phyloP scores from a whole-genome alignment of 176 grass and related monocot species.

The Musa beccarii region DNA sequence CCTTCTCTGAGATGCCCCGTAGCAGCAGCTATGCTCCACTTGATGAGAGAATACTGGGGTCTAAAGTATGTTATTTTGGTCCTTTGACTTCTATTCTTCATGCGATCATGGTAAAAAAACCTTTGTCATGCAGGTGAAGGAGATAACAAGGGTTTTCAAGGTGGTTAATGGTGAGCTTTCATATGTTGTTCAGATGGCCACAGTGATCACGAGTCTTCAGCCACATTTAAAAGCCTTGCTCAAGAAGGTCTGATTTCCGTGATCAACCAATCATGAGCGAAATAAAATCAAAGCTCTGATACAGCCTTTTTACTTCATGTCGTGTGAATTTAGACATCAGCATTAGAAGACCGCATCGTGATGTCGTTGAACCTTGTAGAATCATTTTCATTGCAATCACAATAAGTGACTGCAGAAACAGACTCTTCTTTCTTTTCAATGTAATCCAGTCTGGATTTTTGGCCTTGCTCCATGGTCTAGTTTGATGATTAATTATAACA shows the following conservation, averaged over 20 bases:
- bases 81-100: not conserved
- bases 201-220: constrained; percentile 38
- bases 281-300: not conserved
- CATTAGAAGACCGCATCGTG: not conserved
- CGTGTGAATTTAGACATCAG: not conserved
- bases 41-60: not conserved
- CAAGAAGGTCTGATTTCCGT: constrained; percentile 21
- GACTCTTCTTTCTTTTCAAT: no score
- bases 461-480: no score
- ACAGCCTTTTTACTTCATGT: not conserved
- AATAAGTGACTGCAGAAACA: no score
- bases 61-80: not conserved
- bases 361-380: not conserved
- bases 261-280: not conserved
- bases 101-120: not conserved
- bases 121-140: constrained; percentile 54
- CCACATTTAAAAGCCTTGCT: constrained; percentile 72
- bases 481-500: no score
- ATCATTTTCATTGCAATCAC: no score
- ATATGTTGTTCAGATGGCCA: constrained; percentile 70
- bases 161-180: constrained; percentile 43
- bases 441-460: no score
- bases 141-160: constrained; percentile 63
- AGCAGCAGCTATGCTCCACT: not conserved
- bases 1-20: no score